Evolutionary conservation across 225 moss, liverwort and hornwort genomes (phyloP).

Genomic region (Antitrichia curtipendula): DNA sequence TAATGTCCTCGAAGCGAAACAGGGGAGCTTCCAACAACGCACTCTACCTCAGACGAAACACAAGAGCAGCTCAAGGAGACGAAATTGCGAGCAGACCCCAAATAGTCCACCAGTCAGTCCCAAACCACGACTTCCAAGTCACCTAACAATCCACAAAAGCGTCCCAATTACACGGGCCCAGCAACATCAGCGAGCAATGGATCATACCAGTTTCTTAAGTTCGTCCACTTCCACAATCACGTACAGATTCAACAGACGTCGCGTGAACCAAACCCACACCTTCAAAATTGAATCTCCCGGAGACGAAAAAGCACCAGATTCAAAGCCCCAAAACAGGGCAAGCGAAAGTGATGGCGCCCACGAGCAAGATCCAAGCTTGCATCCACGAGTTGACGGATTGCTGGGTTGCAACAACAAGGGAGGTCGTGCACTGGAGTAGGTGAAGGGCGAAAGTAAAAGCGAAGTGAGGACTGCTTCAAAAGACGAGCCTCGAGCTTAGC

Average conservation of each 20-base stretch:
- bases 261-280: not conserved
- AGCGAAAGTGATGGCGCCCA: not conserved
- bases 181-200: not conserved
- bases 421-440: too few species aligned
- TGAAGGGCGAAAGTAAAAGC: not conserved
- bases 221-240: not conserved
- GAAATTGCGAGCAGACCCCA: not conserved
- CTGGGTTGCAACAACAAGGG: not conserved
- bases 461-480: not conserved
- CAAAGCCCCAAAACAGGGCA: not conserved
- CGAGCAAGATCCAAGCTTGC: not conserved
- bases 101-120: not conserved
- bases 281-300: not conserved
- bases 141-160: not conserved
- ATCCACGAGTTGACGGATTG: not conserved
- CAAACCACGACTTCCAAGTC: not conserved
- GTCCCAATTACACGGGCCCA: not conserved
- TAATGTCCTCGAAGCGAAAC: not conserved
- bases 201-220: not conserved
- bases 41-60: not conserved
- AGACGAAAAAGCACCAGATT: too few species aligned
- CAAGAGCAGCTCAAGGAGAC: not conserved
- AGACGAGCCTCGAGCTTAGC: not conserved
- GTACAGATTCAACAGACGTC: not conserved
- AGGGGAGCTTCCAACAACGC: not conserved